Percentiles rank a stretch among this genome's conserved stretches.
Evolutionary conservation across 441 rosid species (phyloP).

Genomic region (Arabidopsis hybrid): DNA sequence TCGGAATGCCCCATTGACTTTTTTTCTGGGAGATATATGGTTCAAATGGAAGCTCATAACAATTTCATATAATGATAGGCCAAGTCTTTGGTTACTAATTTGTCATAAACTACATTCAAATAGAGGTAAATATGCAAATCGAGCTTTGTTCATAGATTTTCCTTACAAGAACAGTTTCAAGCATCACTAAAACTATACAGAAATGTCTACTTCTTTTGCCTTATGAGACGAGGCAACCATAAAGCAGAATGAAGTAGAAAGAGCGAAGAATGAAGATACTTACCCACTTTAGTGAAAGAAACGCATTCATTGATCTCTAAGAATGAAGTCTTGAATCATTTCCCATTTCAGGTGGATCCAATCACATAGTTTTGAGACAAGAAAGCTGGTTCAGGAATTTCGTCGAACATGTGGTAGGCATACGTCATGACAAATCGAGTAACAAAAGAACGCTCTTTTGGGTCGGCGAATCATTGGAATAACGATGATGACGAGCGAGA

Average conservation of each 20-base stretch:
- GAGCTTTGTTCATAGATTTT: neutral
- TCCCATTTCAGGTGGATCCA: neutral
- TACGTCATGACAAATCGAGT: neutral
- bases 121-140: neutral
- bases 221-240: too few species aligned
- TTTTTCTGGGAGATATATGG: neutral
- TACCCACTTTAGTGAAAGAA: constrained; percentile 2
- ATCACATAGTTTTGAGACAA: neutral
- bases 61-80: neutral
- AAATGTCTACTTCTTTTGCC: too few species aligned
- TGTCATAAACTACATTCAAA: neutral
- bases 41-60: neutral
- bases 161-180: neutral
- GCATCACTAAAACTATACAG: neutral
- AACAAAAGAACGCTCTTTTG: neutral
- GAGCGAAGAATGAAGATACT: neutral
- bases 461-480: neutral
- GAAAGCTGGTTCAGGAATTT: constrained; percentile 22
- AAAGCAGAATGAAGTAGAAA: too few species aligned
- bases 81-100: neutral
- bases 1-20: constrained; percentile 44
- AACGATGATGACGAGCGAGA: neutral
- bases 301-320: too few species aligned
- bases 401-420: constrained; percentile 42
- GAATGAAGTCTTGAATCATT: neutral